Conservation (phyloP, 768 basidiomycete genomes). For the Russula dissimulans region DNA sequence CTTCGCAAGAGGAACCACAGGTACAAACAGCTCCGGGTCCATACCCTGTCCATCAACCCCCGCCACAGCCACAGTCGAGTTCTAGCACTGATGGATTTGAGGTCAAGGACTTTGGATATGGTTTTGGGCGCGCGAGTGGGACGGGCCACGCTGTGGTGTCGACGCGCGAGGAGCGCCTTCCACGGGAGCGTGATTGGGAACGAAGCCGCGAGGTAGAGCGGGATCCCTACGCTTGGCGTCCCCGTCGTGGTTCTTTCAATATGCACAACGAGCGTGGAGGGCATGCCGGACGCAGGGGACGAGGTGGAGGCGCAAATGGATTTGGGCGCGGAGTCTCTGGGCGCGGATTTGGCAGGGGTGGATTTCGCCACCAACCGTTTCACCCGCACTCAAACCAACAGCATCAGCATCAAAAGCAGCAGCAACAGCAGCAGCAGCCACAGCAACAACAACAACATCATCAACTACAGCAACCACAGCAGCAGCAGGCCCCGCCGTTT, state of each 20-base stretch:
- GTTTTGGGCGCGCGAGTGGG: slow-evolving; percentile 44
- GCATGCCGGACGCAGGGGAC: slow-evolving; percentile 17
- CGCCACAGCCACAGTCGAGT: slow-evolving; percentile 5
- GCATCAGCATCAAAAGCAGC: neutral
- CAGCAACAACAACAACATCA: neutral
- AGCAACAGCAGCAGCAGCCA: neutral
- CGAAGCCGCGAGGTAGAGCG: slow-evolving; percentile 22
- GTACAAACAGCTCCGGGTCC: slow-evolving; percentile 13
- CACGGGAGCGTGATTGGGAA: slow-evolving; percentile 26
- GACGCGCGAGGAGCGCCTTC: slow-evolving; percentile 25
- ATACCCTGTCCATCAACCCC: slow-evolving; percentile 13
- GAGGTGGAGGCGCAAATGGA: slow-evolving; percentile 22
- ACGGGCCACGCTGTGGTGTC: slow-evolving; percentile 27
- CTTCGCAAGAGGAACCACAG: slow-evolving; percentile 9
- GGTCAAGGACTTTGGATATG: slow-evolving; percentile 56
- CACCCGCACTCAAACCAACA: neutral
- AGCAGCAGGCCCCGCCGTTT: slow-evolving; percentile 9
- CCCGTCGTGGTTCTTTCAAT: slow-evolving; percentile 28
- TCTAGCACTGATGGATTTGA: slow-evolving; percentile 35
- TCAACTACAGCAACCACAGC: neutral
- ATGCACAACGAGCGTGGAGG: slow-evolving; percentile 16
- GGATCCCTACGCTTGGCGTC: slow-evolving; percentile 22
- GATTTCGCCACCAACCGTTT: slow-evolving; percentile 1
- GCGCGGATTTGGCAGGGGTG: slow-evolving; percentile 13
- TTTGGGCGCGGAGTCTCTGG: slow-evolving; percentile 24